These are phyloP conservation scores for Bonia amplexicaulis DNA, from an alignment of 176 grass and related monocot genomes.

Conservation along the genomic window DNA sequence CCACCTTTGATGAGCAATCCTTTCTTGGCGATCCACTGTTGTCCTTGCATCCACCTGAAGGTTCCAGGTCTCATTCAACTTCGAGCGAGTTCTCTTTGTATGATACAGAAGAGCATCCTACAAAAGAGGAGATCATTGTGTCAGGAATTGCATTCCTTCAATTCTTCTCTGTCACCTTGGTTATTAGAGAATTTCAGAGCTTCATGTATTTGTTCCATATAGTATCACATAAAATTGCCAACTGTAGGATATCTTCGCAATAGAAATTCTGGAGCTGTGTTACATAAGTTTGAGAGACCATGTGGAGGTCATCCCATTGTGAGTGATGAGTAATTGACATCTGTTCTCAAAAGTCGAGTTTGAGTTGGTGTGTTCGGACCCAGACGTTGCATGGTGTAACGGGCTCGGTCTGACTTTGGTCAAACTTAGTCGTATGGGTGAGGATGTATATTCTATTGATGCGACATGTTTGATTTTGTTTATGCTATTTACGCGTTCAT, in stretches of 20 bases:
- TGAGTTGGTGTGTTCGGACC: too few relatives aligned
- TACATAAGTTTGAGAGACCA: background rate
- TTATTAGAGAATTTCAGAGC: background rate
- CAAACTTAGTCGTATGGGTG: too few relatives aligned
- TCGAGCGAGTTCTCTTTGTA: background rate
- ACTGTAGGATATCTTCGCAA: background rate
- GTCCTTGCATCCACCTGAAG: background rate
- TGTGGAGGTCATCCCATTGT: too few relatives aligned
- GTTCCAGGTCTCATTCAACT: background rate
- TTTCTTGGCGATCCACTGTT: conserved; percentile 47
- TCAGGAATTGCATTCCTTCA: background rate
- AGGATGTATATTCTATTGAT: too few relatives aligned
- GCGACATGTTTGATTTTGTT: too few relatives aligned
- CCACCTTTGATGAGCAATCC: conserved; percentile 37
- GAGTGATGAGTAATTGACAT: too few relatives aligned
- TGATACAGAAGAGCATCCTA: background rate
- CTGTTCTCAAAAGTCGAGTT: too few relatives aligned
- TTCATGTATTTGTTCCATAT: background rate
- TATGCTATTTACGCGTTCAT: too few relatives aligned
- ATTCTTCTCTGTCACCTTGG: background rate
- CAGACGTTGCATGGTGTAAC: too few relatives aligned
- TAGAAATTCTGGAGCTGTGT: background rate
- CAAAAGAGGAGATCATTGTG: conserved; percentile 1
- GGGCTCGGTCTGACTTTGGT: too few relatives aligned
- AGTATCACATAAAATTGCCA: background rate